These are phyloP conservation scores for Mallotus japonicus DNA, from an alignment of 441 rosid species.

Conservation along the genomic window DNA sequence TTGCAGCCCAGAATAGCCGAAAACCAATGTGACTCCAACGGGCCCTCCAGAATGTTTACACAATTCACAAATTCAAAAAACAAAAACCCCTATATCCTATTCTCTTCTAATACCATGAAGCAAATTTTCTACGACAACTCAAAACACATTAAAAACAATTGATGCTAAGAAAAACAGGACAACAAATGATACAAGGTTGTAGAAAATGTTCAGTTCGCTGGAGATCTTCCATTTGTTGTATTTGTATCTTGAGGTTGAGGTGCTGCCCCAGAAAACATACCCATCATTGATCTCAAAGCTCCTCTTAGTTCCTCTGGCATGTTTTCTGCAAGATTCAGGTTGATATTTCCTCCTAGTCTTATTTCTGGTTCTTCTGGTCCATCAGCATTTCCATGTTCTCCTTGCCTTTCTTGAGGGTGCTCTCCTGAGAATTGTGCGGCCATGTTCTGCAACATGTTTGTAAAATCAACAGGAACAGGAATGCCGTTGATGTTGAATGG, in stretches of 20 bases:
- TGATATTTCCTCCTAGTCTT: conserved; percentile 44
- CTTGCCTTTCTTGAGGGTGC: conserved; percentile 34
- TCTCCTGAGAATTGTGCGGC: conserved; percentile 38
- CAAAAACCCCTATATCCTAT: not conserved
- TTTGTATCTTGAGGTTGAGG: conserved; percentile 40
- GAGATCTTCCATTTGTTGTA: conserved; percentile 40
- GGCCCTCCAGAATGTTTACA: too few relatives aligned
- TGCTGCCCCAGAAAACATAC: conserved; percentile 55
- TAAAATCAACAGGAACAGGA: conserved; percentile 39
- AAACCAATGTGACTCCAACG: too few relatives aligned
- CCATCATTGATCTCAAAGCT: conserved; percentile 69
- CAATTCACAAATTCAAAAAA: not conserved
- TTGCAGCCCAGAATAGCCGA: too few relatives aligned
- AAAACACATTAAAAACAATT: not conserved
- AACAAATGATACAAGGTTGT: not conserved
- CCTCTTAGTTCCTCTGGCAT: conserved; percentile 61
- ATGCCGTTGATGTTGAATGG: conserved; percentile 35
- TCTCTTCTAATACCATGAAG: not conserved
- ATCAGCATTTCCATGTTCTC: conserved; percentile 24
- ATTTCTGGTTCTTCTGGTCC: conserved; percentile 40
- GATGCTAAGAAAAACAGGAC: not conserved
- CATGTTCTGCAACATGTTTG: conserved; percentile 51
- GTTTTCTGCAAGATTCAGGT: conserved; percentile 40
- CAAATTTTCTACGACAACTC: not conserved
- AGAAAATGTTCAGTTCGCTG: conserved; percentile 25